Base-by-base conservation (phyloP, 352 stramenopile genomes). In the Globisporangium irregulare region DNA sequence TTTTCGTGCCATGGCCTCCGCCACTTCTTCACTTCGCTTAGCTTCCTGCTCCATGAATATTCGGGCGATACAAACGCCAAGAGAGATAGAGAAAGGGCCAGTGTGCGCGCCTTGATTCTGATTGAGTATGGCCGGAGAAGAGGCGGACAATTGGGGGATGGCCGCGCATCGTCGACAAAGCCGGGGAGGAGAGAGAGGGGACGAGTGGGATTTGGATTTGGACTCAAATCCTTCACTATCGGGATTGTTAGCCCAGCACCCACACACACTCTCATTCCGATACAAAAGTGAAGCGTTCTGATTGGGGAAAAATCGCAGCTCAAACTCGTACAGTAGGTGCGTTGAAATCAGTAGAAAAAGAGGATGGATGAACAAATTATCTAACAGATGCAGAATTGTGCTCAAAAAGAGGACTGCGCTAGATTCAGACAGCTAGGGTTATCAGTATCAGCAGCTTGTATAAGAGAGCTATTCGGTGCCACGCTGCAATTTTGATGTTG, bases 41-140 rank as follows among this genome's bases (percentile, higher is more conserved):
- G 27, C 51, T 41, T 29, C 25, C 25, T 36, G 25, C 25, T 22
- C 54, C 54, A 59, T 36, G 54, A 59, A 59, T 59, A 59, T 59
- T 59, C 25, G 10, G 24, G 48, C 22, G 36, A 64, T 64, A 64
- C 59, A 64, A 64, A 64, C 43, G 2, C 4, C 38, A 64, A 53
- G 18, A 56, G 22, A 56, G 57, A 55, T 8, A 58, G 48, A 51
- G 29, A 64, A 56, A 64, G 59, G 58, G 58, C 58, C 58, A 64
- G 58, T 55, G 27, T 22, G 32, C 18, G n/a, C 34, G 34, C 3
- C 3, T 63, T 54, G 32, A 46, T 63, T 63, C 58, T 63, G 58
- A 53, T 63, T 53, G 58, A 32, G 58, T 61, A 46, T 62, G 29
- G 29, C 10, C 22, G 57, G 20, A 62, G 57, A 62, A 62, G 57